Percentiles rank a stretch among this genome's conserved stretches.
Evolutionary conservation across 2,329 filamentous ascomycete species (phyloP).

Genomic region (Juglanconis oblonga): DNA sequence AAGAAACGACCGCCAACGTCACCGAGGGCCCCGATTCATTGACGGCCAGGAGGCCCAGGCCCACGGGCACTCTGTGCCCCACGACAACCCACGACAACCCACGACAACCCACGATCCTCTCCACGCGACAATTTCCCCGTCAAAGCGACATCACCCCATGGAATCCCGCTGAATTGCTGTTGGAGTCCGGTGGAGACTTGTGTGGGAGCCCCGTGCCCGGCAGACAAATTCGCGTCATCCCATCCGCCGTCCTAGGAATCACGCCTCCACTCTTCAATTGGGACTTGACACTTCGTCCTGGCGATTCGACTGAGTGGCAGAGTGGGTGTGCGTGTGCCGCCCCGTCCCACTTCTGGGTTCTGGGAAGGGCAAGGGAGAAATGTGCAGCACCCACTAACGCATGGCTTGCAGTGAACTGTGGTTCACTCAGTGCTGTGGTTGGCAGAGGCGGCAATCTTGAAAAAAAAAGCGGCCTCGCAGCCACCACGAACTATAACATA

Average conservation of each 20-base stretch:
- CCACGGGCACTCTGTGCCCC: conserved; percentile 6
- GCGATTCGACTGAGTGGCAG: background rate
- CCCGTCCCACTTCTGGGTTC: background rate
- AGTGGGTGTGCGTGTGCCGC: background rate
- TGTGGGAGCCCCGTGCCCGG: background rate
- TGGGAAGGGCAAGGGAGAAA: background rate
- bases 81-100: conserved; percentile 7
- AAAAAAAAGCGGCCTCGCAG: background rate
- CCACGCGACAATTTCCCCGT: conserved; percentile 16
- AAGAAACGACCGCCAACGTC: background rate
- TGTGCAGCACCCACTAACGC: background rate
- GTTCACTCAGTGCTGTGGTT: background rate
- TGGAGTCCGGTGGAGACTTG: background rate
- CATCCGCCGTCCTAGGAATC: background rate
- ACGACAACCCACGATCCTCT: background rate
- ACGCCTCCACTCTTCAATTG: background rate
- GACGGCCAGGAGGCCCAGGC: background rate
- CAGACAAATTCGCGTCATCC: background rate
- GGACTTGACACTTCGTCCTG: background rate
- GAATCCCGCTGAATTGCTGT: background rate
- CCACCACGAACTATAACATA: background rate
- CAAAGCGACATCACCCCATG: conserved; percentile 5
- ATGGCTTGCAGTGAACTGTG: background rate
- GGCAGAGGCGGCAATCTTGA: background rate
- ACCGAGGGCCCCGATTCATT: conserved; percentile 4